Base-by-base conservation (phyloP, 2,329 filamentous ascomycete genomes). In the Apiospora kogelbergensis region DNA sequence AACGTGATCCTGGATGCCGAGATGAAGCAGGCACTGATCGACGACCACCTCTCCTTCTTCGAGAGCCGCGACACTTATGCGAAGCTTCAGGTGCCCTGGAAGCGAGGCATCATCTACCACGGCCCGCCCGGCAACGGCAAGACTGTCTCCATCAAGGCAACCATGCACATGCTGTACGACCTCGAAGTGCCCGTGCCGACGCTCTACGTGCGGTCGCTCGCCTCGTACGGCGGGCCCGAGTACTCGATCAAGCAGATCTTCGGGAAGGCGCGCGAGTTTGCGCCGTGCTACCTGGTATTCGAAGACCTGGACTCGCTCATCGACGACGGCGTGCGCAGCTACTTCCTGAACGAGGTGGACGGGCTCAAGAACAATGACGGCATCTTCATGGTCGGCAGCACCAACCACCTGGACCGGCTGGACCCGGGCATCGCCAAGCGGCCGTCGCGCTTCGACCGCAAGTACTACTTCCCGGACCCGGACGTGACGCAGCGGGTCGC, bases 301-400 rank as follows among this genome's bases (percentile, higher is more conserved):
- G 91, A 93, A 76, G 91, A 93, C 71, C 84, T 93, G 6, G 91
- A 93, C 76, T 89, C 86, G 10, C 85, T 93, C 42, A 86, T 93
- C 60, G 84, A 83, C 13, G 86, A 90, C 67, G 72, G 76, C 1
- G 87, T 90, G 17, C 84, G 90, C 37, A 89, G 85, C 67, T 93
- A 91, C 81, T 93, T 93, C 79, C 82, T 93, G 64, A 93, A 93
- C 75, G 90, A 93, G 77, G 87, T 93, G 3, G 91, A 93, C 71
- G 91, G 91, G 0, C 85, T 93, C 13, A 87, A 88, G 73, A 86
- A 84, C 71, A 93, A 93, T 72, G 88, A 93, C 72, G 91, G 91
- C 13, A 91, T 93, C 67, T 86, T 92, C 73, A 91, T 93, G 80
- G 84, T 91, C 37, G 89, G 87, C 40, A 89, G 85, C 67, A 91